phyloP scores from a whole-genome alignment of 768 basidiomycete genomes.

The Podaxis sp. region DNA sequence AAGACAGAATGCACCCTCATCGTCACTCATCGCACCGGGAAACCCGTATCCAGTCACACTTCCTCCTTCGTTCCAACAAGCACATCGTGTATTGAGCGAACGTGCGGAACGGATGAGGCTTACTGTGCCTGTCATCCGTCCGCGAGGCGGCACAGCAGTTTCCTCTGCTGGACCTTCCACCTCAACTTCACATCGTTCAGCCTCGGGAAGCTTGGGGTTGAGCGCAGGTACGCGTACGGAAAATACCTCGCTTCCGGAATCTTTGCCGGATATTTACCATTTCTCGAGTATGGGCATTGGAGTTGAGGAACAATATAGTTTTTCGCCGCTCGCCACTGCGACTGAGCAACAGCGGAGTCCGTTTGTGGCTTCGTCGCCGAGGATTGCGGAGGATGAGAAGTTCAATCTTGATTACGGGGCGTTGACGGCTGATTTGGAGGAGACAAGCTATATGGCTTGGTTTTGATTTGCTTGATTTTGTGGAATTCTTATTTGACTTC shows the following conservation, averaged over 20 bases:
- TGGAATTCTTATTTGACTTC: neutral
- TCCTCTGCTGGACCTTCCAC: neutral
- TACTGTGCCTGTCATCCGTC: neutral
- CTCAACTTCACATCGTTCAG: neutral
- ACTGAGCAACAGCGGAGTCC: conserved; percentile 21
- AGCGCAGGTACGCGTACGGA: neutral
- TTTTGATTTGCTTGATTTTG: conserved; percentile 32
- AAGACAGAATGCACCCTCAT: neutral
- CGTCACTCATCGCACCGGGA: conserved; percentile 9
- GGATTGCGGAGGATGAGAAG: conserved; percentile 48
- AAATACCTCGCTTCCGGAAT: conserved; percentile 13
- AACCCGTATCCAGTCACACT: conserved; percentile 19
- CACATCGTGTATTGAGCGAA: conserved; percentile 28
- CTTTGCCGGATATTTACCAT: conserved; percentile 44
- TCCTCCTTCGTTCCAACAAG: conserved; percentile 31
- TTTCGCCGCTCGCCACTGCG: conserved; percentile 21
- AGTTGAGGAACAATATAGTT: conserved; percentile 33
- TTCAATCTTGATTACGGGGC: conserved; percentile 65
- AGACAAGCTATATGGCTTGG: conserved; percentile 69
- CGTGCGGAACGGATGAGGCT: conserved; percentile 28
- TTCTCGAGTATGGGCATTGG: conserved; percentile 39
- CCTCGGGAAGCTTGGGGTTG: neutral
- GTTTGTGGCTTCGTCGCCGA: conserved; percentile 41
- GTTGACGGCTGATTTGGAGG: conserved; percentile 48
- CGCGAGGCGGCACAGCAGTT: neutral